Evolutionary conservation across 148 eudicot species (phyloP), one percentile per base, ranked within the genome.

Genomic region (Simmondsia chinensis): DNA sequence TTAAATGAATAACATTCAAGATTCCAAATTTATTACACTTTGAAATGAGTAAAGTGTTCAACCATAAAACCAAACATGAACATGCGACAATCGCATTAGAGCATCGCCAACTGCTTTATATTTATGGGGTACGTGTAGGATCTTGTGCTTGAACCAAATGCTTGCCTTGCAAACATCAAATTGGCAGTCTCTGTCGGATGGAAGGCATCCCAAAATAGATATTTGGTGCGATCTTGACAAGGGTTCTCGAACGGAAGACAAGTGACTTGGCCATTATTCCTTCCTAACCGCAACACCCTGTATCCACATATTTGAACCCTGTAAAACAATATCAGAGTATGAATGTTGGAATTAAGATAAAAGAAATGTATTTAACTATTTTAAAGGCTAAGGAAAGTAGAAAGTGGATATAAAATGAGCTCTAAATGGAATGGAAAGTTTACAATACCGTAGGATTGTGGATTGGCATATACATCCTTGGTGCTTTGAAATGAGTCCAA

Each of bases 281-380:
- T 79, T 26, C 96, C 96, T 31, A 82, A 93, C 94, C 94, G 39
- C 96, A 87, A 31, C 96, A 87, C 22, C 80, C 96, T 31, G 46
- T 62, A 52, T 87, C 83, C 27, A 67, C 45, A 33, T 71, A 82
- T 29, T 75, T 67, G 49, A 87, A 66, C 38, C 94, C 96, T 87
- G 62, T n/a, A 8, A 47, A 43, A n/a, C n/a, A n/a, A n/a, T n/a
- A n/a, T n/a, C n/a, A n/a, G n/a, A n/a, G n/a, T n/a, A n/a, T n/a
- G n/a, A n/a, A n/a, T n/a, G n/a, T n/a, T n/a, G n/a, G n/a, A n/a
- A n/a, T n/a, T n/a, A n/a, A n/a, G n/a, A n/a, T n/a, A n/a, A n/a
- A n/a, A n/a, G n/a, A n/a, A n/a, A n/a, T n/a, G n/a, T n/a, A n/a
- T n/a, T n/a, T n/a, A n/a, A n/a, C n/a, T n/a, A n/a, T n/a, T n/a